Evolutionary conservation across 495 filamentous ascomycete species (phyloP).

Genomic region (Parathielavia hyrcaniae): DNA sequence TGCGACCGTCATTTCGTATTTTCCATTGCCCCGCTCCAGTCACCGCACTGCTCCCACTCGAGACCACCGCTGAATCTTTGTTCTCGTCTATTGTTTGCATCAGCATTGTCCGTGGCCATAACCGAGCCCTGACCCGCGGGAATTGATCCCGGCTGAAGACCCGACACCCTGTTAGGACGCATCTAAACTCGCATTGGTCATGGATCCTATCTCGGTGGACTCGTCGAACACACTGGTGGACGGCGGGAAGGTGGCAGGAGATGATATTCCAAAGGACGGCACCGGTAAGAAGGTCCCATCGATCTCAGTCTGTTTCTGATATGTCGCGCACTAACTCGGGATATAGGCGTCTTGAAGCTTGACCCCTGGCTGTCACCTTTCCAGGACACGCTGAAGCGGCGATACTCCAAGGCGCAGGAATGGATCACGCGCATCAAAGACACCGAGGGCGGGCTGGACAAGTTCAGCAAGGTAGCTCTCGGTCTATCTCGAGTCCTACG

Average conservation of each 20-base stretch:
- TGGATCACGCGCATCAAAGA: constrained; percentile 83
- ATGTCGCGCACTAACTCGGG: constrained; percentile 14
- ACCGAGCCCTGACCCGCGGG: background rate
- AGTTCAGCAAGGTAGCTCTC: constrained; percentile 72
- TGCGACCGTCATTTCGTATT: constrained; percentile 4
- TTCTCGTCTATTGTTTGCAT: background rate
- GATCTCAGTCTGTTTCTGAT: background rate
- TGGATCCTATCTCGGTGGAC: constrained; percentile 35
- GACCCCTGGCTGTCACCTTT: constrained; percentile 90
- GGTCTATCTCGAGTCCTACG: background rate
- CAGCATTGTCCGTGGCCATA: background rate
- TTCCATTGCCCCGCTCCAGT: constrained; percentile 3
- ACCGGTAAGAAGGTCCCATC: constrained; percentile 35
- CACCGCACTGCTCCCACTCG: background rate
- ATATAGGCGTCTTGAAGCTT: constrained; percentile 71
- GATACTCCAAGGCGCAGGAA: constrained; percentile 73
- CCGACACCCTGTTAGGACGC: too few relatives aligned
- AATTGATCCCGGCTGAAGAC: background rate
- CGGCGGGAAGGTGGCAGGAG: constrained; percentile 27
- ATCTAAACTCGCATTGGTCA: constrained; percentile 9
- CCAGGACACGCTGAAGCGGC: constrained; percentile 63
- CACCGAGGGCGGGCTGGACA: constrained; percentile 81
- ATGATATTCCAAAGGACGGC: constrained; percentile 42
- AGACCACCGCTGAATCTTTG: background rate
- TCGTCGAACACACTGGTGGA: constrained; percentile 37